A percentile compares a stretch with the other conserved stretches of the same genome.
Evolutionary conservation across 2,329 filamentous ascomycete genomes (phyloP).

Genomic region (Cyphellophora europaea): DNA sequence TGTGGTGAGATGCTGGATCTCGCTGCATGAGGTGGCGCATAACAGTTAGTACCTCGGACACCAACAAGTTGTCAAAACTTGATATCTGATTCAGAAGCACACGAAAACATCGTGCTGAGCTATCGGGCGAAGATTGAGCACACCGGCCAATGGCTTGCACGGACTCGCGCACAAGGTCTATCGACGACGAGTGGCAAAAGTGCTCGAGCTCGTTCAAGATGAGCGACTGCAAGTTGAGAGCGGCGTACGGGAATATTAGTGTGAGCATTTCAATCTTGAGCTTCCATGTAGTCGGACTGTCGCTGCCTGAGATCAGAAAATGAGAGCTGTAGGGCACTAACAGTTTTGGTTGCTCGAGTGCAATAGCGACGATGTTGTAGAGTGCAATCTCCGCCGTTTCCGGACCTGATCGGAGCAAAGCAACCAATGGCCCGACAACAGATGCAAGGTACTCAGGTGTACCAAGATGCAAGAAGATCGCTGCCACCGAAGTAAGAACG

Average conservation of each 20-base stretch:
- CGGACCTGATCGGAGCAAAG: conserved; percentile 71
- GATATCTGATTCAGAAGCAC: conserved; percentile 81
- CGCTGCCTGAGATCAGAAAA: conserved; percentile 75
- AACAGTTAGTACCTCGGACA: conserved; percentile 87
- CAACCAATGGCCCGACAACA: conserved; percentile 75
- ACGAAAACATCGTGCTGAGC: conserved; percentile 69
- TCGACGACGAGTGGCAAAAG: conserved; percentile 69
- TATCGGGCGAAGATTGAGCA: conserved; percentile 61
- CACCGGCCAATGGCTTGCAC: conserved; percentile 90
- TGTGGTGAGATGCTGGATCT: conserved; percentile 67
- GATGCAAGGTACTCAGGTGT: conserved; percentile 65
- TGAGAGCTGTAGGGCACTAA: conserved; percentile 85
- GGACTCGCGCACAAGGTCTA: conserved; percentile 73
- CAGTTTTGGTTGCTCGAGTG: conserved; percentile 61
- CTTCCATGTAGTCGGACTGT: conserved; percentile 74
- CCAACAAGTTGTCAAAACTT: conserved; percentile 70
- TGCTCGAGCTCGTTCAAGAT: conserved; percentile 90
- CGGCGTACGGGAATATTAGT: conserved; percentile 77
- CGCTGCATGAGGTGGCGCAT: conserved; percentile 94
- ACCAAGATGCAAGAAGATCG: conserved; percentile 77
- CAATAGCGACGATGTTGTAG: conserved; percentile 93
- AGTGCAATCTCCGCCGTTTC: conserved; percentile 86
- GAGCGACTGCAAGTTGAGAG: conserved; percentile 66
- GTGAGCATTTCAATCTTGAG: conserved; percentile 88
- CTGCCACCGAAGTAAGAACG: conserved; percentile 77